Evolutionary conservation across 1,284 basidiomycete species (phyloP), one percentile per base, ranked within the genome.

Genomic region (Ceratobasidium sp.): DNA sequence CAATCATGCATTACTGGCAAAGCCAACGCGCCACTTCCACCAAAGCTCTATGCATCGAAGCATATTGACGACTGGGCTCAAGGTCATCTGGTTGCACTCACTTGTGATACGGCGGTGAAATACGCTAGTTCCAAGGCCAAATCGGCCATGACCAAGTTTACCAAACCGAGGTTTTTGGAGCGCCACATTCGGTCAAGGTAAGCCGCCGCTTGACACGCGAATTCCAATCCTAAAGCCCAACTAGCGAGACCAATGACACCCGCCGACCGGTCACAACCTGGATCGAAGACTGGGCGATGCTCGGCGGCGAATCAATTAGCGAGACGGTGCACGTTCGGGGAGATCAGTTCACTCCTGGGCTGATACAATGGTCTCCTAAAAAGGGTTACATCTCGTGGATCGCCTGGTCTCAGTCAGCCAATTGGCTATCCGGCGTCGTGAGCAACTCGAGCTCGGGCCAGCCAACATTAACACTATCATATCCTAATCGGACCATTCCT

Each of bases 1-100:
- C 58, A 64, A 52, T 22, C 58, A 15, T 64, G 58, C 17, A 35
- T 64, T 7, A 32, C 34, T 35, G 58, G 58, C 3, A 64, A 32
- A 29, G 47, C 47, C 58, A 50, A 38, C 25, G 58, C 45, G 13
- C 45, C 58, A 25, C 47, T 64, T 10, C 58, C 58, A 35, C 58
- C 58, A 29, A 64, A 52, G n/a, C 47, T 64, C 20, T 64, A 64
- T 64, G 47, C 58, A 20, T 64, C 58, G n/a, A 64, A 64, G 27
- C 58, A 64, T 20, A 64, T 64, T 31, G 58, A 64, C 32, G 58
- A 64, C 22, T 64, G 58, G 58, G 58, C 58, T 5, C 58, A 64
- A 32, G 58, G 58, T 3, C 58, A 64, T 20, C 29, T 64, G 22
- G 34, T 64, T 35, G 58, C 58, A 3, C 22, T 64, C 2, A 64